Percentiles rank a stretch among this genome's conserved stretches.
Evolutionary conservation across 495 filamentous ascomycete genomes (phyloP).

Genomic region (Trichoderma parareesei): DNA sequence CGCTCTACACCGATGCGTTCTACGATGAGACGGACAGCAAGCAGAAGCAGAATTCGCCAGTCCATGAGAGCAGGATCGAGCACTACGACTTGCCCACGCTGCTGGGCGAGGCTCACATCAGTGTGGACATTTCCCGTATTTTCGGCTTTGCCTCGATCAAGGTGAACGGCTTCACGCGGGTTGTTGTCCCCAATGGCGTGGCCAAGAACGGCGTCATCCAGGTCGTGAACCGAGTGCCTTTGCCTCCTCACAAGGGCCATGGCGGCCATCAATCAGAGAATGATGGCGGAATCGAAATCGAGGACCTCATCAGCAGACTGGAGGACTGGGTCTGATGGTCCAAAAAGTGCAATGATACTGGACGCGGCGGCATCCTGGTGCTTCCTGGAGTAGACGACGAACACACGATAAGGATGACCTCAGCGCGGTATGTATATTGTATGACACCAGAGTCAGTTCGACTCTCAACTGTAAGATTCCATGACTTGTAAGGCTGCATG

Average conservation of each 20-base stretch:
- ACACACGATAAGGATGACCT: neutral
- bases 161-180: conserved; percentile 56
- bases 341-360: neutral
- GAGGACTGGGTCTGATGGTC: conserved; percentile 29
- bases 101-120: conserved; percentile 46
- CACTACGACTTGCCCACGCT: conserved; percentile 61
- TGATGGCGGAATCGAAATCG: conserved; percentile 50
- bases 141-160: conserved; percentile 53
- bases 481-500: neutral
- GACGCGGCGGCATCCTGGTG: neutral
- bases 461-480: neutral
- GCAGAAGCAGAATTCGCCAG: conserved; percentile 8
- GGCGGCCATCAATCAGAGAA: conserved; percentile 25
- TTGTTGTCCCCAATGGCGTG: conserved; percentile 54
- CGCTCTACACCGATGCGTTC: conserved; percentile 69
- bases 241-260: conserved; percentile 52
- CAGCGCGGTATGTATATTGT: neutral
- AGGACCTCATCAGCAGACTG: conserved; percentile 55
- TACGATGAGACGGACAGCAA: conserved; percentile 36
- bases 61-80: conserved; percentile 13
- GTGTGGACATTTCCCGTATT: conserved; percentile 55
- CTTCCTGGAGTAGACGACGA: neutral
- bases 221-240: conserved; percentile 54
- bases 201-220: conserved; percentile 67
- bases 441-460: neutral